Base-by-base conservation (phyloP, 192 early-diverging fungal species). In the Rhizophagus prolifer region DNA sequence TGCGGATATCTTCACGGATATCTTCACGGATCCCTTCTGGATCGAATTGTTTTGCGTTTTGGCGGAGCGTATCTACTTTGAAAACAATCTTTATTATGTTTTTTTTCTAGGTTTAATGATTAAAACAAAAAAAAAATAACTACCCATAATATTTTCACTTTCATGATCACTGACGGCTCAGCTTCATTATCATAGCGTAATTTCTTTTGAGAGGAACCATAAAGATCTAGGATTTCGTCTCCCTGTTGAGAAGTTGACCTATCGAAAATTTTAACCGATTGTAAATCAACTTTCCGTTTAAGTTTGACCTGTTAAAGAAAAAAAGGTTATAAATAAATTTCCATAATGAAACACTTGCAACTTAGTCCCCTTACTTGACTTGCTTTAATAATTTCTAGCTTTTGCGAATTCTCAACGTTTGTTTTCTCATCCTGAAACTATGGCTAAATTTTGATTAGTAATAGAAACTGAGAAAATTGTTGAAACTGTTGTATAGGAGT, bases 241-340 rank as follows among this genome's bases (percentile, higher is more conserved):
- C 23, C 62, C 13, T 64, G 62, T 13, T 31, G 23, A 5, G 62
- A 30, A 50, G 13, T 50, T 50, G 47, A 50, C 47, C 47, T 54
- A 21, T 54, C 50, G 31, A 65, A 26, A 65, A 65, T 65, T 26
- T 65, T 16, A 34, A 65, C 3, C 23, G 63, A 28, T 26, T 16
- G 9, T 65, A 65, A 26, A 64, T 65, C 63, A 34, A 65, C 23
- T 34, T 65, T 65, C 10, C 63, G 63, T 65, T 65, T 65, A 19
- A 54, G 50, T 54, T 54, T 54, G 14, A 54, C 50, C 50, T 54
- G 50, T 54, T 54, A 19, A 19, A 54, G 1, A 0, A 54, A 54
- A 19, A 54, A 19, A 21, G 10, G 50, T 21, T 54, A 54, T 54
- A 54, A 19, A 19, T 54, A 54, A 54, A 54, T 54, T 50, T 54